Evolutionary conservation across 2,329 filamentous ascomycete genomes (phyloP).

Genomic region (Neoscytalidium dimidiatum): DNA sequence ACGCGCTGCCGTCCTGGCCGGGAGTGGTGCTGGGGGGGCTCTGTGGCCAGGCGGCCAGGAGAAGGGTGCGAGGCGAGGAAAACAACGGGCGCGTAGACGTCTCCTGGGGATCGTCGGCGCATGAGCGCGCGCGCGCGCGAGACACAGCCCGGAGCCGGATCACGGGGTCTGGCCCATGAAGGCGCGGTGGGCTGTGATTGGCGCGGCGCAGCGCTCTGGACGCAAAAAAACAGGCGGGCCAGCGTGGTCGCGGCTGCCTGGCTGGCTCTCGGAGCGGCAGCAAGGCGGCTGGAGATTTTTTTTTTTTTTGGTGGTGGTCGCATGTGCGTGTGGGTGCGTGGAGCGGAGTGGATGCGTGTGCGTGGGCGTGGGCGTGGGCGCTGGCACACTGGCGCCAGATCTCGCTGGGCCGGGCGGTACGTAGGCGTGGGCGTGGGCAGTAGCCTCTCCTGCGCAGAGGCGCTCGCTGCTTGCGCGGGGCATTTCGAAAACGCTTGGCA

Average conservation of each 20-base stretch:
- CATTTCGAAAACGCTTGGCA: constrained; percentile 13
- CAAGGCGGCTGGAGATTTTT: background rate
- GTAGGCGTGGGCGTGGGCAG: background rate
- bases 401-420: constrained; percentile 10
- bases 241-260: constrained; percentile 8
- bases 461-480: constrained; percentile 13
- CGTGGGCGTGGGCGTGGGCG: background rate
- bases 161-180: background rate
- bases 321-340: background rate
- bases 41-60: constrained; percentile 3
- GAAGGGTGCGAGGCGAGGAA: constrained; percentile 9
- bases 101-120: constrained; percentile 11
- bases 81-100: constrained; percentile 2
- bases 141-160: constrained; percentile 11
- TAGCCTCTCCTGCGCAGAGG: constrained; percentile 7
- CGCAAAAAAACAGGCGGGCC: constrained; percentile 6
- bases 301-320: background rate
- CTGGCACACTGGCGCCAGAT: background rate
- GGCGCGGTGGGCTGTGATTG: background rate
- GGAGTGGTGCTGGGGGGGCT: background rate
- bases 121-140: constrained; percentile 4
- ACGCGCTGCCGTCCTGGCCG: background rate
- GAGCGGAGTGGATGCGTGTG: constrained; percentile 1
- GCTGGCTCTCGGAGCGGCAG: background rate
- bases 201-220: background rate